A percentile compares a stretch with the other conserved stretches of the same genome.
Conservation (phyloP, 805 yeast genomes). For the Lipomyces spencermartinsiae region DNA sequence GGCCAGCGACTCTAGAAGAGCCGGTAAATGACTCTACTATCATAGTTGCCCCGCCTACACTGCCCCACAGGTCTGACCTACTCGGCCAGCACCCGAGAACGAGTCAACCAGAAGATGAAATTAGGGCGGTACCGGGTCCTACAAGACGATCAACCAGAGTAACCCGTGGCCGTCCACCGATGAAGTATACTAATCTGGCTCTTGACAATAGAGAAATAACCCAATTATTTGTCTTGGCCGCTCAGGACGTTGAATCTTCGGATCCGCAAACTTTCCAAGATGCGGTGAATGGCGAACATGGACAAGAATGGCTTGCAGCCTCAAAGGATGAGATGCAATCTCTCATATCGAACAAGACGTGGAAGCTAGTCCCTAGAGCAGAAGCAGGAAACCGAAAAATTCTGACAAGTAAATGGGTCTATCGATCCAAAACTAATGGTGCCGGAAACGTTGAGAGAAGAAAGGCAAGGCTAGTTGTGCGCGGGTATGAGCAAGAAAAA, state of each 20-base stretch:
- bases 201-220: not conserved
- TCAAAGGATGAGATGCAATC: not conserved
- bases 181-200: not conserved
- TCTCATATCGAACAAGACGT: not conserved
- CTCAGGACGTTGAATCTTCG: not conserved
- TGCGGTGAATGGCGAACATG: slow-evolving; percentile 1
- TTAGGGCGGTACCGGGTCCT: not conserved
- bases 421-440: not conserved
- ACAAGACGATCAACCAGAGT: not conserved
- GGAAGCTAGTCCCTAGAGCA: not conserved
- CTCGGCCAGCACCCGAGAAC: slow-evolving; percentile 1
- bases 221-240: not conserved
- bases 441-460: not conserved
- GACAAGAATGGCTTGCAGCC: not conserved
- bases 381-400: not conserved
- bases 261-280: slow-evolving; percentile 1
- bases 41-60: not conserved
- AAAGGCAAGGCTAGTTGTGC: not conserved
- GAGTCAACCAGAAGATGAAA: not conserved
- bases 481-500: not conserved
- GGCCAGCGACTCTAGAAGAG: not conserved
- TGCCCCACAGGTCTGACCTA: not conserved
- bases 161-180: slow-evolving; percentile 3
- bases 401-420: not conserved
- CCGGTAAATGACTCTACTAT: not conserved